Percentiles rank a stretch among this genome's conserved stretches.
These are phyloP conservation scores for Datura wrightii DNA, from an alignment of 257 asterid species.

Conservation along the genomic window DNA sequence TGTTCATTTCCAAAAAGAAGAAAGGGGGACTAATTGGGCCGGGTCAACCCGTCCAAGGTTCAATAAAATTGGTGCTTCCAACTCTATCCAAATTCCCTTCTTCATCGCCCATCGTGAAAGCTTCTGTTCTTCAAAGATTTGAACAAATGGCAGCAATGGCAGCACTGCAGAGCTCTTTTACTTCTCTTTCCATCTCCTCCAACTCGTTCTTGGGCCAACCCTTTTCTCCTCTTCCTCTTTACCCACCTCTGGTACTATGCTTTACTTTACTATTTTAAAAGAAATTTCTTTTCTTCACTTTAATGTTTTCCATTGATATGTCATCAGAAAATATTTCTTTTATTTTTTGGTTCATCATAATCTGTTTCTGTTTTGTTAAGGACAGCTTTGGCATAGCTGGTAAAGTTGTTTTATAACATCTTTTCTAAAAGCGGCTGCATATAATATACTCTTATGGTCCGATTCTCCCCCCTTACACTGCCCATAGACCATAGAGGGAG, in stretches of 20 bases:
- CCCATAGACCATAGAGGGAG: too few relatives aligned
- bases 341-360: neutral
- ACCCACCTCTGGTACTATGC: constrained; percentile 54
- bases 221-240: constrained; percentile 52
- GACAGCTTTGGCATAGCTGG: too few relatives aligned
- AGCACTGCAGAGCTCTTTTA: constrained; percentile 73
- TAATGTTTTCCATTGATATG: neutral
- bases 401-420: too few relatives aligned
- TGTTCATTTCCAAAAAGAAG: too few relatives aligned
- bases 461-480: too few relatives aligned
- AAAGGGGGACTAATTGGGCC: neutral
- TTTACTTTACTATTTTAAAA: neutral
- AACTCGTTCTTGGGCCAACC: constrained; percentile 76
- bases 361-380: too few relatives aligned
- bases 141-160: constrained; percentile 48
- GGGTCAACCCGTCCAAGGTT: neutral
- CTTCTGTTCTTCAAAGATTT: neutral
- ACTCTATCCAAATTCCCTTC: neutral
- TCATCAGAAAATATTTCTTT: neutral
- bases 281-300: neutral
- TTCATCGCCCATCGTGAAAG: neutral
- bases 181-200: constrained; percentile 71
- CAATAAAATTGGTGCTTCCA: neutral
- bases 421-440: too few relatives aligned
- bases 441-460: too few relatives aligned